Evolutionary conservation across 495 filamentous ascomycete genomes (phyloP).

Genomic region (Apiosordaria backusii): DNA sequence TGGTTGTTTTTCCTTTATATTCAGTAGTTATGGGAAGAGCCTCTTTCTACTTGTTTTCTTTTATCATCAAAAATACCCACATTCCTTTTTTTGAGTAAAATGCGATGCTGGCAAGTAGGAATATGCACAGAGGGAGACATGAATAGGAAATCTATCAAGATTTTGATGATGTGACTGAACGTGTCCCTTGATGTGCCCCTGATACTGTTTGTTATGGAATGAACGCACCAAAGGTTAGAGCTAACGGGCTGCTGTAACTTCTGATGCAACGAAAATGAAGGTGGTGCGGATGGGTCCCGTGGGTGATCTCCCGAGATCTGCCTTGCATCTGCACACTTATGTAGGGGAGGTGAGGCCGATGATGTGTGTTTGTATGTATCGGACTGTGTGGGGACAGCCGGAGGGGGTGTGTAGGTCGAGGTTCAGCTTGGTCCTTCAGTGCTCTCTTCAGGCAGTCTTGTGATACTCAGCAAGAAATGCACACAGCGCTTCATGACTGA

Average conservation of each 20-base stretch:
- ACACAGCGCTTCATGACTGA: too few relatives aligned
- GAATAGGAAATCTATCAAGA: neutral
- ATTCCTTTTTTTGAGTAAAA: slow-evolving; percentile 11
- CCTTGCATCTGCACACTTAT: neutral
- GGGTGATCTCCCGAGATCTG: neutral
- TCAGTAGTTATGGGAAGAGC: neutral
- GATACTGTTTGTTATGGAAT: neutral
- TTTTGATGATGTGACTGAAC: neutral
- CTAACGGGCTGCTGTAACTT: neutral
- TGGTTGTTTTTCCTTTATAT: neutral
- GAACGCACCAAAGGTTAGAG: neutral
- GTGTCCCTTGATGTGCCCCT: neutral
- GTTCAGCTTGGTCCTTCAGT: too few relatives aligned
- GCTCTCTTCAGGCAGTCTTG: too few relatives aligned
- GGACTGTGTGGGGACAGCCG: neutral
- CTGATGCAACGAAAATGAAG: neutral
- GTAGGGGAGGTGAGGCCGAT: neutral
- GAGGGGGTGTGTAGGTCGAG: neutral
- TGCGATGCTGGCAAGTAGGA: neutral
- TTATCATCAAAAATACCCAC: slow-evolving; percentile 1
- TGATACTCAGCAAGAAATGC: too few relatives aligned
- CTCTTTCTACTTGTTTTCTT: slow-evolving; percentile 1
- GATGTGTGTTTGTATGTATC: neutral
- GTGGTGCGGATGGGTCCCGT: neutral
- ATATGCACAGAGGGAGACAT: neutral